phyloP scores from a whole-genome alignment of 2,329 filamentous ascomycete species.

The Verticillium longisporum region DNA sequence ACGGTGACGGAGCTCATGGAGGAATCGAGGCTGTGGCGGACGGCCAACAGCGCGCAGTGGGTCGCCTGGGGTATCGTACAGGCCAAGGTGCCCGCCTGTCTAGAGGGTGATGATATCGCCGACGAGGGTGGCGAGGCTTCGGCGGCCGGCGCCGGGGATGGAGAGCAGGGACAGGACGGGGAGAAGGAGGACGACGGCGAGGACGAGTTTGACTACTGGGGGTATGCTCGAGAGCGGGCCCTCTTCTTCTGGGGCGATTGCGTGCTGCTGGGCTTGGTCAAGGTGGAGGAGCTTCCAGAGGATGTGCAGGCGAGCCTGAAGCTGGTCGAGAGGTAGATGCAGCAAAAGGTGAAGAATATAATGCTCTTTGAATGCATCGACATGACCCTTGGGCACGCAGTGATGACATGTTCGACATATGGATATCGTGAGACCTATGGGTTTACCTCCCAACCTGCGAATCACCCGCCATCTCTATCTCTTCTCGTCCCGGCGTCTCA shows the following conservation, averaged over 20 bases:
- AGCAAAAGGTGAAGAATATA: not conserved
- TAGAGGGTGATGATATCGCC: slow-evolving; percentile 50
- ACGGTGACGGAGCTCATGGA: slow-evolving; percentile 65
- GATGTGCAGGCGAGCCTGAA: slow-evolving; percentile 60
- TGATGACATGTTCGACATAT: too few species aligned
- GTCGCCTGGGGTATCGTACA: slow-evolving; percentile 95
- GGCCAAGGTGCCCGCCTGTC: slow-evolving; percentile 64
- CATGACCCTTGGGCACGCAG: too few species aligned
- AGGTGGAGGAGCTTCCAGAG: slow-evolving; percentile 67
- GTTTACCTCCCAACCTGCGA: too few species aligned
- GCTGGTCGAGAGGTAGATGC: slow-evolving; percentile 55
- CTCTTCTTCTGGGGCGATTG: slow-evolving; percentile 95
- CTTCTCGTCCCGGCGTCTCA: too few species aligned
- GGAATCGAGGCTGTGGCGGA: slow-evolving; percentile 78
- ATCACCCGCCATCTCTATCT: too few species aligned
- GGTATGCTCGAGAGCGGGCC: slow-evolving; percentile 83
- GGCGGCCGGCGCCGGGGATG: slow-evolving; percentile 6
- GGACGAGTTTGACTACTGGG: slow-evolving; percentile 88
- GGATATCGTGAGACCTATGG: too few species aligned
- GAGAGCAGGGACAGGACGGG: slow-evolving; percentile 29
- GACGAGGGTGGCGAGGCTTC: slow-evolving; percentile 15
- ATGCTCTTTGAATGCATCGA: not conserved
- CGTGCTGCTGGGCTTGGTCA: slow-evolving; percentile 67
- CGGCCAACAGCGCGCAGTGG: slow-evolving; percentile 86
- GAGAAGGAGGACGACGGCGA: slow-evolving; percentile 42